Base-by-base conservation (phyloP, 1,139 yeast genomes). In the Williopsis jadinii region DNA sequence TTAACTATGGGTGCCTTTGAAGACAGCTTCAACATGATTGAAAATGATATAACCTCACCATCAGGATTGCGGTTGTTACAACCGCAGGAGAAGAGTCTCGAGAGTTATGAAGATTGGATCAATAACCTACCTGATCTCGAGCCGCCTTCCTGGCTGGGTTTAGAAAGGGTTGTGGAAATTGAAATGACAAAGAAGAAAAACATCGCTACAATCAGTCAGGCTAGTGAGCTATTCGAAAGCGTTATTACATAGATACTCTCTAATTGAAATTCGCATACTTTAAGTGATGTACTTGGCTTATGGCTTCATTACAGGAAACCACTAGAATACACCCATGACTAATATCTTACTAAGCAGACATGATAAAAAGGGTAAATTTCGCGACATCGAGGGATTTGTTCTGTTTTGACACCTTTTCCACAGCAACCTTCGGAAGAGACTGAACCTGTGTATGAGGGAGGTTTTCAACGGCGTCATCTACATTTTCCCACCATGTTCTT, bases 131-230 rank as follows among this genome's bases (percentile, higher is more conserved):
- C 92, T 0, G 76, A 69, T n/a, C 52, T 66, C 11, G 74, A 75
- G 34, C 81, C 87, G 1, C 67, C 82, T 28, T 58, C 66, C 2
- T 84, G 94, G 92, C 59, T 83, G 13, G 84, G 80, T 0, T 61
- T 84, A 33, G 66, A 68, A 2, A 66, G 60, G 4, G 64, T 69
- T 34, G 76, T 72, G 2, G 75, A 71, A 36, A 15, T 35, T 47
- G 11, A 44, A 13, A 30, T 36, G 33, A 36, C 19, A 13, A n/a
- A 19, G 12, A 36, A 12, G 32, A 26, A 29, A 14, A 30, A 36
- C 29, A n/a, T 19, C n/a, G 38, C 30, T n/a, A 36, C 30, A 11
- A n/a, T 28, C 9, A 12, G 24, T 5, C n/a, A 19, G 2, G 38
- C 38, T n/a, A 28, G 28, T 24, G 8, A n/a, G 15, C 28, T 36